phyloP scores from a whole-genome alignment of 768 basidiomycete species.

The Hirschioporus abietinus region DNA sequence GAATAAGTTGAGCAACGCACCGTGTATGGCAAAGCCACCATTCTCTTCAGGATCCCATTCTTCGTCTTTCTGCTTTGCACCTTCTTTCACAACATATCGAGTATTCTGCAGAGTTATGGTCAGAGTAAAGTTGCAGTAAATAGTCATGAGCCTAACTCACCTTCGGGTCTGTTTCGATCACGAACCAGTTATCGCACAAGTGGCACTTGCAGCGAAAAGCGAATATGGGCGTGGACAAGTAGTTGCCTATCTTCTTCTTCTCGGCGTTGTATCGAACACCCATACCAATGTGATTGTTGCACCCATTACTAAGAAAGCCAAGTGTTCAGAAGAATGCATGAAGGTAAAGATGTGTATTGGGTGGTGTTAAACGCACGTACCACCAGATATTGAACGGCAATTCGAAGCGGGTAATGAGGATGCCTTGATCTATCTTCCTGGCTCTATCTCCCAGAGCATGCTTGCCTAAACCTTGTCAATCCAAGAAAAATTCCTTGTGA shows the following conservation, averaged over 20 bases:
- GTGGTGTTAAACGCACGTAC: slow-evolving; percentile 37
- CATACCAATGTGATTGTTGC: slow-evolving; percentile 96
- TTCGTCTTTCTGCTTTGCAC: slow-evolving; percentile 91
- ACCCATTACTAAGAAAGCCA: slow-evolving; percentile 62
- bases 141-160: slow-evolving; percentile 33
- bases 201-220: slow-evolving; percentile 98
- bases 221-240: slow-evolving; percentile 92
- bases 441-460: slow-evolving; percentile 93
- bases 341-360: neutral
- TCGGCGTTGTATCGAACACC: slow-evolving; percentile 99
- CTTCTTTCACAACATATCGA: slow-evolving; percentile 85
- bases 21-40: slow-evolving; percentile 86
- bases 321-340: slow-evolving; percentile 4
- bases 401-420: slow-evolving; percentile 93
- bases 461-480: slow-evolving; percentile 52
- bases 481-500: slow-evolving; percentile 5
- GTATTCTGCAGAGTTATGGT: slow-evolving; percentile 61
- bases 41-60: slow-evolving; percentile 98
- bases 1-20: slow-evolving; percentile 34
- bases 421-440: slow-evolving; percentile 92
- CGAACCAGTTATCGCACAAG: slow-evolving; percentile 94
- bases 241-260: slow-evolving; percentile 94
- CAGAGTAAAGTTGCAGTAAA: neutral
- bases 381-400: slow-evolving; percentile 97
- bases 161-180: slow-evolving; percentile 96